Conservation (phyloP, 257 asterid genomes). For the Gynochthodes officinalis region DNA sequence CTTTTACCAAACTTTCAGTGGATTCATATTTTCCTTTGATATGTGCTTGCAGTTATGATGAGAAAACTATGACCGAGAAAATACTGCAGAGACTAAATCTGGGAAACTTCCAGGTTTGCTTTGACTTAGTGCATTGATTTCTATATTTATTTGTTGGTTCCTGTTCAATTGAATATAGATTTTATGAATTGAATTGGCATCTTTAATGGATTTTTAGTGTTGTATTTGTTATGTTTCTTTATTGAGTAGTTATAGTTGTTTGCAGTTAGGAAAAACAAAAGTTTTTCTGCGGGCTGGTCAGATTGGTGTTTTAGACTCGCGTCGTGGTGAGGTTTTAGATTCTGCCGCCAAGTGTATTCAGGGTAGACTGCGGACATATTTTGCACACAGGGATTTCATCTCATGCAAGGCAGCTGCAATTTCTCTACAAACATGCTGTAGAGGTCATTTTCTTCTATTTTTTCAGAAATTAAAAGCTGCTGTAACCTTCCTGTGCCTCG, state of each 20-base stretch:
- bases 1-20: not conserved
- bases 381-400: constrained; percentile 64
- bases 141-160: not conserved
- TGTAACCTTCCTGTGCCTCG: not conserved
- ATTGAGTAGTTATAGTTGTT: constrained; percentile 14
- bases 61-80: constrained; percentile 71
- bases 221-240: not conserved
- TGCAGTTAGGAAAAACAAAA: constrained; percentile 87
- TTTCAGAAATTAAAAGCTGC: not conserved
- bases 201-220: not conserved
- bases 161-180: constrained; percentile 6
- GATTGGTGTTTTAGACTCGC: constrained; percentile 81
- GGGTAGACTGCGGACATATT: constrained; percentile 61
- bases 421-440: constrained; percentile 79
- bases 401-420: constrained; percentile 56
- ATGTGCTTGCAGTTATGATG: constrained; percentile 75
- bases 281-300: constrained; percentile 98
- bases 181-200: constrained; percentile 6
- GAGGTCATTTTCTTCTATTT: constrained; percentile 52
- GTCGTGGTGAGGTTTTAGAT: constrained; percentile 88
- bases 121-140: constrained; percentile 17
- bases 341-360: constrained; percentile 83
- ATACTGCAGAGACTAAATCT: constrained; percentile 78
- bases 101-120: constrained; percentile 86
- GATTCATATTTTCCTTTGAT: constrained; percentile 12